These are phyloP conservation scores for Hanseniaspora singularis DNA, from an alignment of 805 yeast species.

Conservation along the genomic window DNA sequence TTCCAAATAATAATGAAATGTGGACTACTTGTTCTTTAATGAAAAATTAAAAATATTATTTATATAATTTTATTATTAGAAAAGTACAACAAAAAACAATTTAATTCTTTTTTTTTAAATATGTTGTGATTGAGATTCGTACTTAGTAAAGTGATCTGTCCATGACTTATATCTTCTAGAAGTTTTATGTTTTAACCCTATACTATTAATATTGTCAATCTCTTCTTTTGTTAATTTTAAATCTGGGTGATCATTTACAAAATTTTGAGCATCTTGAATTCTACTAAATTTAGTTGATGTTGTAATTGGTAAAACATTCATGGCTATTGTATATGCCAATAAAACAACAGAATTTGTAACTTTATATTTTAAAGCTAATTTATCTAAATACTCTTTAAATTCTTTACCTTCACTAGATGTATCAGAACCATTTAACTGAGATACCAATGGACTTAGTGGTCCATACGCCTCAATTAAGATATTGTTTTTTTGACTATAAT, in stretches of 20 bases:
- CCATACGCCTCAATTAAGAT: slow-evolving; percentile 55
- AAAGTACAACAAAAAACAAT: not conserved
- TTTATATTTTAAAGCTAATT: slow-evolving; percentile 44
- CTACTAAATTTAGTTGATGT: slow-evolving; percentile 52
- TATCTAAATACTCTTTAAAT: slow-evolving; percentile 31
- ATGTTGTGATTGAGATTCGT: slow-evolving; percentile 22
- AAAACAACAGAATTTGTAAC: slow-evolving; percentile 53
- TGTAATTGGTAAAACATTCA: slow-evolving; percentile 60
- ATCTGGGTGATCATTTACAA: slow-evolving; percentile 31
- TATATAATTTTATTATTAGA: not conserved
- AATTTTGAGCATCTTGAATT: slow-evolving; percentile 42
- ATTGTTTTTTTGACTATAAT: slow-evolving; percentile 37
- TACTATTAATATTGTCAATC: slow-evolving; percentile 31
- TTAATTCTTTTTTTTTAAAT: slow-evolving; percentile 1
- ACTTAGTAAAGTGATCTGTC: slow-evolving; percentile 22
- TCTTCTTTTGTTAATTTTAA: slow-evolving; percentile 46
- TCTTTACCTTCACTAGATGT: slow-evolving; percentile 7
- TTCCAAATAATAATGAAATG: slow-evolving; percentile 11
- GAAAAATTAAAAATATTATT: not conserved
- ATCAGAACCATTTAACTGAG: slow-evolving; percentile 2
- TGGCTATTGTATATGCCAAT: slow-evolving; percentile 57
- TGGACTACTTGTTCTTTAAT: not conserved
- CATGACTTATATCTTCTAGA: slow-evolving; percentile 27
- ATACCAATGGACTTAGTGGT: slow-evolving; percentile 48
- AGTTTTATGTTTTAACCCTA: slow-evolving; percentile 31